Evolutionary conservation across 2,329 filamentous ascomycete genomes (phyloP), one percentile per base, ranked within the genome.

Genomic region (Trichoderma sp.): DNA sequence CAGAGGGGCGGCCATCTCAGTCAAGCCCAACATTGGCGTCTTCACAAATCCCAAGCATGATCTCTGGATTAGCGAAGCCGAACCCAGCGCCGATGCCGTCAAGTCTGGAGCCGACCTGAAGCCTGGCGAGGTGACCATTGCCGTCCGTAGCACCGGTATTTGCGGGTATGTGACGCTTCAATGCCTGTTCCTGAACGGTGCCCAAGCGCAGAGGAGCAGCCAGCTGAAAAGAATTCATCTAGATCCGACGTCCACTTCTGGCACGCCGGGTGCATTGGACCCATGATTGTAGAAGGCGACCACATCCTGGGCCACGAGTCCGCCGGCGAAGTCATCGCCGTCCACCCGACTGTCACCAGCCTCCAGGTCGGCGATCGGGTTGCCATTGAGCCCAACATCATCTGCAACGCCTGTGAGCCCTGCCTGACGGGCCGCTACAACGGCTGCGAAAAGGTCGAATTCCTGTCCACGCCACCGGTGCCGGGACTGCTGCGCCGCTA

Each of bases 221-320:
- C 39, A n/a, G 39, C 37, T 35, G 42, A 42, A 13, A 6, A 19
- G 22, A 34, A 13, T 34, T 35, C 52, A n/a, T 10, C 61, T 74
- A 94, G 92, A 68, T 97, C 92, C 69, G 94, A 97, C 80, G 90
- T 98, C 67, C 94, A 98, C 82, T 98, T 98, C 84, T 98, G 94
- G 94, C 92, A 96, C 78, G 91, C 91, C 59, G 94, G 94, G 72
- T 92, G 92, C 82, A 98, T 98, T 77, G 94, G 94, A 32, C 94
- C 94, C 73, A 97, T 97, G 94, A 90, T 97, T 71, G 94, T 98
- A 57, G 86, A 87, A 72, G 91, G 87, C 75, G 90, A 94, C 76
- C 94, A 97, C 80, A 93, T 97, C 76, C 89, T 98, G 22, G 94
- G 94, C 72, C 94, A 98, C 84, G 94, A 98, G 82, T 95, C 93